phyloP scores from a whole-genome alignment of 140 eudicot genomes.

The Erigeron philadelphicus region DNA sequence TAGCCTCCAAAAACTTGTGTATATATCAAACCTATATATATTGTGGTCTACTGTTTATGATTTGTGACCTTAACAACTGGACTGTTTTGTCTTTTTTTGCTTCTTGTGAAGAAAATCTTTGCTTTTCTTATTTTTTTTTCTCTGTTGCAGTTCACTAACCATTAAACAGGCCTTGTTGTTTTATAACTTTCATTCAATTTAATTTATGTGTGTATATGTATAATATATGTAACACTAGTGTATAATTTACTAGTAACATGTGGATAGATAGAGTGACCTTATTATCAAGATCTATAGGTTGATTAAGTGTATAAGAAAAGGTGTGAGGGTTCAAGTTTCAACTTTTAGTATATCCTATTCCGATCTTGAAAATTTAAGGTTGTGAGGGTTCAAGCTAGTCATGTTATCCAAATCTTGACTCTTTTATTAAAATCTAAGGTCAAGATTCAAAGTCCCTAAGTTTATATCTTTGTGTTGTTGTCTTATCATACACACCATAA shows the following conservation, averaged over 20 bases:
- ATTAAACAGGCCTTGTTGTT: conserved; percentile 25
- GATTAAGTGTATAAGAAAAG: too few relatives aligned
- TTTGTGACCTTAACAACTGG: conserved; percentile 27
- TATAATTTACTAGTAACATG: background rate
- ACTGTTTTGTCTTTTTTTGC: conserved; percentile 35
- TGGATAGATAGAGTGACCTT: background rate
- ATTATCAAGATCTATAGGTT: background rate
- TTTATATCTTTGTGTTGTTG: background rate
- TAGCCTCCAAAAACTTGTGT: conserved; percentile 22
- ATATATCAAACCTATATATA: conserved; percentile 25
- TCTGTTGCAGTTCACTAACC: conserved; percentile 15
- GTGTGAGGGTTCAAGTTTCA: conserved; percentile 7
- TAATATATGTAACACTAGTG: too few relatives aligned
- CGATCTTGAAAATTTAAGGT: conserved; percentile 23
- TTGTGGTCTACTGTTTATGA: conserved; percentile 21
- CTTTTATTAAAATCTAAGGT: too few relatives aligned
- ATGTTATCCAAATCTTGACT: too few relatives aligned
- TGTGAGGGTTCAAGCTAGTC: too few relatives aligned
- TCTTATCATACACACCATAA: conserved; percentile 18
- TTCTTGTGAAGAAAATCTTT: conserved; percentile 29
- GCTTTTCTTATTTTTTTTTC: background rate
- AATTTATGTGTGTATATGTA: too few relatives aligned
- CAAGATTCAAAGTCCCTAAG: too few relatives aligned
- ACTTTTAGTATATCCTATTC: conserved; percentile 19
- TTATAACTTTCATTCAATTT: conserved; percentile 10